Evolutionary conservation across 257 asterid genomes (phyloP).

Genomic region (Marsdenia floribunda): DNA sequence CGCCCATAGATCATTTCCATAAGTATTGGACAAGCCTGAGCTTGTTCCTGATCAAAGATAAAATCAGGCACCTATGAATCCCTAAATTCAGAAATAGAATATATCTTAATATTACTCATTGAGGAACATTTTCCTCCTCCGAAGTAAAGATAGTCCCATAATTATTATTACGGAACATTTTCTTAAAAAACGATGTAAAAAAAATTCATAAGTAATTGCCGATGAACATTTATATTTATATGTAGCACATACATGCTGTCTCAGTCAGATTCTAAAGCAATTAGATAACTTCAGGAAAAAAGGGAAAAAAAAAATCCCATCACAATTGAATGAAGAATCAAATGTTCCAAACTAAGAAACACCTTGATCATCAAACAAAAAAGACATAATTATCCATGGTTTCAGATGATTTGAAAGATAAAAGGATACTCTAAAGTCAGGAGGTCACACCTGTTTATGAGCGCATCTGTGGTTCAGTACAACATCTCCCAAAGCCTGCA

Average conservation of each 20-base stretch:
- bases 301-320: neutral
- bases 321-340: neutral
- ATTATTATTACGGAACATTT: neutral
- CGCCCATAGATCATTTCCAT: neutral
- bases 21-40: neutral
- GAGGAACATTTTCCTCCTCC: neutral
- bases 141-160: neutral
- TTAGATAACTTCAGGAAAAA: neutral
- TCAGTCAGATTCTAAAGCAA: neutral
- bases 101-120: neutral
- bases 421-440: conserved; percentile 6
- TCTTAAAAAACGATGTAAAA: neutral
- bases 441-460: conserved; percentile 37
- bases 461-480: conserved; percentile 48
- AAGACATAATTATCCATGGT: neutral
- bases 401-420: neutral
- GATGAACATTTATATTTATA: neutral
- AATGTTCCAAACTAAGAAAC: neutral
- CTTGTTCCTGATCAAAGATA: neutral
- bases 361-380: neutral
- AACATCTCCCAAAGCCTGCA: conserved; percentile 41
- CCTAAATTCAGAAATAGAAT: neutral
- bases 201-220: neutral
- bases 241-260: neutral
- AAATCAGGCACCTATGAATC: neutral